phyloP scores from a whole-genome alignment of 495 filamentous ascomycete genomes.

The Terfezia claveryi region DNA sequence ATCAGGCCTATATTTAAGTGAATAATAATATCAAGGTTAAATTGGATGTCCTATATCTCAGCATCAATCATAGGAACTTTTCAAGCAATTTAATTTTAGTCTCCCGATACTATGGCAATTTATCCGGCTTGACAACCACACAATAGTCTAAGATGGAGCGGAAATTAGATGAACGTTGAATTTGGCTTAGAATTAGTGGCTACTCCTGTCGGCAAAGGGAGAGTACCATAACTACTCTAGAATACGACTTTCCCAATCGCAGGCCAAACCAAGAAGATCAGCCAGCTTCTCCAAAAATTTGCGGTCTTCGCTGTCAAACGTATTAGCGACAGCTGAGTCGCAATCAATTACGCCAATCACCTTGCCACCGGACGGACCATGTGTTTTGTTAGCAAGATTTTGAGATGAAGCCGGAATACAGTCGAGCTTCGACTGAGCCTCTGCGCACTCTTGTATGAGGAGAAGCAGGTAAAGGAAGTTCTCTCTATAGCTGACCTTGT shows the following conservation, averaged over 20 bases:
- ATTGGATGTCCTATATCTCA: too few relatives aligned
- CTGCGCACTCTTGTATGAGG: not conserved
- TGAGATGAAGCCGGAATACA: not conserved
- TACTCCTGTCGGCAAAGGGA: too few relatives aligned
- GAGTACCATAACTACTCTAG: too few relatives aligned
- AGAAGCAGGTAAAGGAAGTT: constrained; percentile 1
- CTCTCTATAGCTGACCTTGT: constrained; percentile 27
- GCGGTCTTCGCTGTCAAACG: constrained; percentile 59
- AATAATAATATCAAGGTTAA: too few relatives aligned
- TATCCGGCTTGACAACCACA: too few relatives aligned
- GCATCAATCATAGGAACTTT: too few relatives aligned
- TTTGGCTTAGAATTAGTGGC: too few relatives aligned
- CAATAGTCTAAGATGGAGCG: too few relatives aligned
- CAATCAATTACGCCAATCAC: constrained; percentile 79
- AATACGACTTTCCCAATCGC: constrained; percentile 40
- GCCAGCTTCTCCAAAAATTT: constrained; percentile 49
- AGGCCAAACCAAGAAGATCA: constrained; percentile 36
- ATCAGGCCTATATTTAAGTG: too few relatives aligned
- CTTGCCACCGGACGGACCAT: constrained; percentile 19
- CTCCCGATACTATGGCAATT: too few relatives aligned
- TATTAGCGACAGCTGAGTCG: constrained; percentile 46
- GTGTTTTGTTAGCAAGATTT: not conserved
- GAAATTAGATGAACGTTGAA: too few relatives aligned
- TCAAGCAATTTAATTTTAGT: too few relatives aligned
- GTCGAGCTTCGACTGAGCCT: not conserved